Percentiles rank a stretch among this genome's conserved stretches.
Evolutionary conservation across 768 basidiomycete genomes (phyloP).

Genomic region (Tricholoma flavovirens): DNA sequence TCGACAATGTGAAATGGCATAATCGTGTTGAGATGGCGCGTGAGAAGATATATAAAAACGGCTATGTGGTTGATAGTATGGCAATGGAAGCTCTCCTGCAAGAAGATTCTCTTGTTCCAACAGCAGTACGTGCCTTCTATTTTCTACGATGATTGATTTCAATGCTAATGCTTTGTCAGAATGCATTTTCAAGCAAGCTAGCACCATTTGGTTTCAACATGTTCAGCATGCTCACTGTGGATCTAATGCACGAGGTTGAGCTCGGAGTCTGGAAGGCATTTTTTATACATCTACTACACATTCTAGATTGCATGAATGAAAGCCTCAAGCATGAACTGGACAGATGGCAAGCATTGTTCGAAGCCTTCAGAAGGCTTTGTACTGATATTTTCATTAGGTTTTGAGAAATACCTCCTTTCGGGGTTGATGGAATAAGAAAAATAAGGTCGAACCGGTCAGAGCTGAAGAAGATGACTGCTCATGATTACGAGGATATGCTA

Average conservation of each 20-base stretch:
- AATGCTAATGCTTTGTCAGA: conserved; percentile 7
- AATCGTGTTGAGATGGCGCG: neutral
- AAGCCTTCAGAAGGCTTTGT: neutral
- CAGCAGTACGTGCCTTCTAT: no score
- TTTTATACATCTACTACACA: conserved; percentile 31
- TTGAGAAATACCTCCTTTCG: conserved; percentile 4
- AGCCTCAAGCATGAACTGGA: conserved; percentile 19
- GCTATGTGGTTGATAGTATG: conserved; percentile 3
- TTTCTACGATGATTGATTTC: no score
- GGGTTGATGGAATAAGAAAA: conserved; percentile 14
- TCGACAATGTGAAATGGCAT: neutral
- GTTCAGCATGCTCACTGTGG: no score
- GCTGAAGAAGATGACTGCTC: no score
- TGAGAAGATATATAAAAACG: neutral
- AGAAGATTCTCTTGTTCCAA: no score
- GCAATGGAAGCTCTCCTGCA: conserved; percentile 5
- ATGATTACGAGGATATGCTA: neutral
- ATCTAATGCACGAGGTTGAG: conserved; percentile 12
- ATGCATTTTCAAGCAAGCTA: no score
- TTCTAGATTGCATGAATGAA: conserved; percentile 18
- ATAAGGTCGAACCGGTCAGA: neutral
- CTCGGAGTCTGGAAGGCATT: conserved; percentile 32
- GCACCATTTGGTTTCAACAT: no score
- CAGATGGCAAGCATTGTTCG: conserved; percentile 10
- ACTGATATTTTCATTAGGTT: conserved; percentile 2